These are phyloP conservation scores for Umbelopsis sp. DNA, from an alignment of 192 early-diverging fungal genomes.

Conservation along the genomic window DNA sequence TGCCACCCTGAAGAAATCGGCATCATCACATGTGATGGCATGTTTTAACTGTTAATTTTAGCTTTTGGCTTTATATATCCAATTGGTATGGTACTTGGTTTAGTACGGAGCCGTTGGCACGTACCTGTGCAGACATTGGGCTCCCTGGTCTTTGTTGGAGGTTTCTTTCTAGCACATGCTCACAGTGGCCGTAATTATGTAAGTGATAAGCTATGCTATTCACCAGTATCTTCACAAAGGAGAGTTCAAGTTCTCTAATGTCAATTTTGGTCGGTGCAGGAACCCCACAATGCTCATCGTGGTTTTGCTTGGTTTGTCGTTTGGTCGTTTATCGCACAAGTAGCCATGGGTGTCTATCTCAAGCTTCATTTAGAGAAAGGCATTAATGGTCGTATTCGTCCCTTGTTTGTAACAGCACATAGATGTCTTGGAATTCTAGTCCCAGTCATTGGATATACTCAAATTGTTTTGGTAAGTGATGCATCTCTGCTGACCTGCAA, in stretches of 20 bases:
- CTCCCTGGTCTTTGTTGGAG: constrained; percentile 44
- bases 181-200: constrained; percentile 63
- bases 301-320: constrained; percentile 64
- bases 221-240: not conserved
- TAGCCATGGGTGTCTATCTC: constrained; percentile 58
- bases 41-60: not conserved
- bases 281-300: constrained; percentile 61
- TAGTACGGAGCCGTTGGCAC: constrained; percentile 59
- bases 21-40: not conserved
- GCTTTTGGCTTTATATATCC: constrained; percentile 41
- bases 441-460: constrained; percentile 61
- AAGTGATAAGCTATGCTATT: not conserved
- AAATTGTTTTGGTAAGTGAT: constrained; percentile 49
- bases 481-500: not conserved
- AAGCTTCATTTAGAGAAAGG: constrained; percentile 60
- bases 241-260: no score
- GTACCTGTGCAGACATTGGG: constrained; percentile 61
- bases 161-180: constrained; percentile 62
- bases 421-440: constrained; percentile 51
- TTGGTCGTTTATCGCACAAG: constrained; percentile 52
- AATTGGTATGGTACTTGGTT: constrained; percentile 58
- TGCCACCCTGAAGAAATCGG: not conserved
- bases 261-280: constrained; percentile 7
- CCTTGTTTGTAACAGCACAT: constrained; percentile 50
- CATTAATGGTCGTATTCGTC: constrained; percentile 53